Evolutionary conservation across 2,329 filamentous ascomycete genomes (phyloP), one percentile per base, ranked within the genome.

Genomic region (Rhynchosporium graminicola): DNA sequence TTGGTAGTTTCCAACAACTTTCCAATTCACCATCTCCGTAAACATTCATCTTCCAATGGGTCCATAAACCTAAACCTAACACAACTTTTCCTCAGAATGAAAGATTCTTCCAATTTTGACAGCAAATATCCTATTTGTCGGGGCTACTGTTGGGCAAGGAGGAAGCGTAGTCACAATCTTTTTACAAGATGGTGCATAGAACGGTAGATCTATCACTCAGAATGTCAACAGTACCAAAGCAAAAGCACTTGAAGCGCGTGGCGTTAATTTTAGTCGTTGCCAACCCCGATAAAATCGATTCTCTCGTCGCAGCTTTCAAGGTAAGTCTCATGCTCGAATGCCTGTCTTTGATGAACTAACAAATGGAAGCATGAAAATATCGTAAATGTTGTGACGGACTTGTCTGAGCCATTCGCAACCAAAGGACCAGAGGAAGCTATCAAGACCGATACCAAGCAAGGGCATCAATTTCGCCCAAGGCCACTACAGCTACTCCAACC

Each of bases 321-420:
- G 68, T 69, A n/a, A 54, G 64, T 60, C 7, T 26, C 10, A 57
- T 15, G n/a, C 43, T 46, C 43, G 13, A 6, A 26, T 8, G 7
- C 9, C 5, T 20, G 9, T 20, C 20, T 13, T 29, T 12, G 57
- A 46, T 52, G 13, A 61, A 9, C 58, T 60, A 50, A 66, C 42
- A 59, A 10, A 20, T 15, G 20, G 12, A 36, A 68, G 5, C 79
- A 78, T 4, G 80, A 80, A 36, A 77, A 79, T 62, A 71, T 78
- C 62, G 82, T 86, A 62, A 86, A 84, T 72, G 78, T 78, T 62
- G 79, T 83, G 55, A 86, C 83, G 0, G 78, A 85, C 63, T 86
- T 82, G 73, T 86, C 80, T 79, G 78, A 82, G 59, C 76, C 78
- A 2, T 83, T 83, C 68, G 65, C 76, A 65, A 72, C 75, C 0